Evolutionary conservation across 2,329 filamentous ascomycete genomes (phyloP).

Genomic region (Lasiodiplodia citricola): DNA sequence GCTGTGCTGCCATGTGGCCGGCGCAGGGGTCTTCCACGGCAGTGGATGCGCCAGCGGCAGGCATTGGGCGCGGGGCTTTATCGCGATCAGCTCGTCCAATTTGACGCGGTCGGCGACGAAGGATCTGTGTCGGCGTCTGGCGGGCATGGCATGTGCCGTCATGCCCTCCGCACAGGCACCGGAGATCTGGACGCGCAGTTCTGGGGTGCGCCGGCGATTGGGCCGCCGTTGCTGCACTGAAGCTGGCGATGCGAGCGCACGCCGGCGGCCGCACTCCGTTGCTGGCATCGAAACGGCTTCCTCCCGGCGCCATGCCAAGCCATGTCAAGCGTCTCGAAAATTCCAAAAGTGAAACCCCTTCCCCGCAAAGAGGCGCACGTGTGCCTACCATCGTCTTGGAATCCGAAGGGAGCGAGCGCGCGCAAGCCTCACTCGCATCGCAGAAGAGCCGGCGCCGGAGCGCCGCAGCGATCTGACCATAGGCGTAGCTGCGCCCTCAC

Average conservation of each 20-base stretch:
- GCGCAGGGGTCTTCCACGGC: conserved; percentile 22
- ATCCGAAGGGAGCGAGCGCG: conserved; percentile 21
- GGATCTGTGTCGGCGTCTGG: conserved; percentile 19
- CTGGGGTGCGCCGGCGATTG: conserved; percentile 14
- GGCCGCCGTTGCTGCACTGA: conserved; percentile 14
- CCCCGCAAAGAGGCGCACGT: conserved; percentile 28
- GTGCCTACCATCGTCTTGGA: conserved; percentile 27
- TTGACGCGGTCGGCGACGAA: conserved; percentile 16
- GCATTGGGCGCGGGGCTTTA: conserved; percentile 15
- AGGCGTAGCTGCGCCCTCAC: conserved; percentile 26
- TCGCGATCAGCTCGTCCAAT: conserved; percentile 21
- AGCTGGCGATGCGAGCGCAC: neutral
- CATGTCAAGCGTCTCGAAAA: conserved; percentile 26
- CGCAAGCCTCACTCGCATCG: conserved; percentile 26
- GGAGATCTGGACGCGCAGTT: conserved; percentile 22
- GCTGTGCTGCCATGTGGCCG: conserved; percentile 22
- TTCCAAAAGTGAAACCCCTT: conserved; percentile 28
- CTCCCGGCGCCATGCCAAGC: conserved; percentile 23
- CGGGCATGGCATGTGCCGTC: conserved; percentile 19
- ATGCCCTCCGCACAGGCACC: conserved; percentile 10
- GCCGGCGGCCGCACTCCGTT: neutral
- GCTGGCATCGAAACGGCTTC: conserved; percentile 24
- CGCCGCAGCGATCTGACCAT: conserved; percentile 25
- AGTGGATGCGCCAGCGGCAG: conserved; percentile 18
- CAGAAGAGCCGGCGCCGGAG: conserved; percentile 25